These are phyloP conservation scores for Russula brevipes DNA, from an alignment of 768 basidiomycete species.

Conservation along the genomic window DNA sequence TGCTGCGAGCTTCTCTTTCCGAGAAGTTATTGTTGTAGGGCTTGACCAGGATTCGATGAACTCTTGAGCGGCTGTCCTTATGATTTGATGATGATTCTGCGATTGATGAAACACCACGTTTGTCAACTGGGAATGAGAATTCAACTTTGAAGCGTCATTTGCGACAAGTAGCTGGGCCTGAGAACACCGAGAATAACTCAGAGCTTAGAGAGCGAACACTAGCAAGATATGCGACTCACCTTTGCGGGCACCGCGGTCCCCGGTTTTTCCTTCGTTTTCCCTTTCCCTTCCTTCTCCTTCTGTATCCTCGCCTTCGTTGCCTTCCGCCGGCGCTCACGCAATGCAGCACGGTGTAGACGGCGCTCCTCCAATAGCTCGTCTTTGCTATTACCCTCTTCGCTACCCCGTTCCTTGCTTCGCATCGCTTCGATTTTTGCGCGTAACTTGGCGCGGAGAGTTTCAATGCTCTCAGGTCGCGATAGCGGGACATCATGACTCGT, in stretches of 20 bases:
- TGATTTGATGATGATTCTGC: constrained; percentile 46
- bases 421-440: constrained; percentile 70
- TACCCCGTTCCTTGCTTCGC: constrained; percentile 38
- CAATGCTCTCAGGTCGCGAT: constrained; percentile 57
- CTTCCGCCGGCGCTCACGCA: constrained; percentile 81
- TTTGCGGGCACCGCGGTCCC: constrained; percentile 46
- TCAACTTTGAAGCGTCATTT: constrained; percentile 37
- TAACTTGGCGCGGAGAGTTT: constrained; percentile 62
- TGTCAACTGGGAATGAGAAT: constrained; percentile 37
- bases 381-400: constrained; percentile 51
- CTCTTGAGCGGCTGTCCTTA: constrained; percentile 58
- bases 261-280: constrained; percentile 41
- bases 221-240: constrained; percentile 35
- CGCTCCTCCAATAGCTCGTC: constrained; percentile 83
- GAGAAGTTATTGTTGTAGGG: constrained; percentile 72
- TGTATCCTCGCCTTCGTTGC: constrained; percentile 80
- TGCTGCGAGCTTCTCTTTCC: constrained; percentile 69
- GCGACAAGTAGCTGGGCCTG: constrained; percentile 72
- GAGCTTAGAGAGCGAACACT: neutral
- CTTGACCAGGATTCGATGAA: constrained; percentile 77
- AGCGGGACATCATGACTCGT: constrained; percentile 49
- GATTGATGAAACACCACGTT: constrained; percentile 66
- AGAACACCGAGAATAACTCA: neutral
- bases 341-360: constrained; percentile 65
- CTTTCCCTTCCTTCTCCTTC: constrained; percentile 53